Conservation (phyloP, 352 stramenopile genomes). For the Pythium monospermum region DNA sequence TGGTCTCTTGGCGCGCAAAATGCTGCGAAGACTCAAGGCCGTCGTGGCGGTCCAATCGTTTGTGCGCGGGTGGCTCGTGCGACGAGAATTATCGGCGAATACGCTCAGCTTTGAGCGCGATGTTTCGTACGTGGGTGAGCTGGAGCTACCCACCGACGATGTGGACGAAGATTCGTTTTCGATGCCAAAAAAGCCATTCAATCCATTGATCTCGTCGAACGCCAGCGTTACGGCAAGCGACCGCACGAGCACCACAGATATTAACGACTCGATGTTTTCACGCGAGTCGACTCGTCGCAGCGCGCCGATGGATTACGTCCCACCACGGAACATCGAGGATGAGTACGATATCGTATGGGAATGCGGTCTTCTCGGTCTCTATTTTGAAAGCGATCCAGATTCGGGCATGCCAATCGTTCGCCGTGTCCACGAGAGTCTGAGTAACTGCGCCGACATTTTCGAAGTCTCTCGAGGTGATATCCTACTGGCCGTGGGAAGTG, state of each 20-base stretch:
- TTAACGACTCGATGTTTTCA: conserved; percentile 38
- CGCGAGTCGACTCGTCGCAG: conserved; percentile 53
- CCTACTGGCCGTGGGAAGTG: conserved; percentile 65
- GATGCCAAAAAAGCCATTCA: conserved; percentile 5
- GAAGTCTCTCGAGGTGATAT: conserved; percentile 79
- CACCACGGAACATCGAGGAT: conserved; percentile 58
- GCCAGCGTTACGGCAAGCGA: conserved; percentile 50
- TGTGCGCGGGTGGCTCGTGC: conserved; percentile 76
- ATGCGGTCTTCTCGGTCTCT: conserved; percentile 73
- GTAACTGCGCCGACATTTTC: conserved; percentile 83
- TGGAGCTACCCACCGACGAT: conserved; percentile 43
- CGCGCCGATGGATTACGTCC: conserved; percentile 49
- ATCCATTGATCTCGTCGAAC: conserved; percentile 6
- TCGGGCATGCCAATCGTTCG: conserved; percentile 83
- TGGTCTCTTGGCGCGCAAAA: conserved; percentile 36
- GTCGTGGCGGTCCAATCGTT: conserved; percentile 70
- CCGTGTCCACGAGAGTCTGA: conserved; percentile 83
- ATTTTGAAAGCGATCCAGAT: conserved; percentile 79
- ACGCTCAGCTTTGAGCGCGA: conserved; percentile 76
- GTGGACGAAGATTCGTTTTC: conserved; percentile 52
- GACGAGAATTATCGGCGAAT: conserved; percentile 70
- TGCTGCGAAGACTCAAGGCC: conserved; percentile 38
- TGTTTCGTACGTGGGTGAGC: conserved; percentile 67
- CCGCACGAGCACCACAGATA: conserved; percentile 41
- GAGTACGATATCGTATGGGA: conserved; percentile 89